Evolutionary conservation across 2,329 filamentous ascomycete genomes (phyloP).

Genomic region (Elsinoe australis): DNA sequence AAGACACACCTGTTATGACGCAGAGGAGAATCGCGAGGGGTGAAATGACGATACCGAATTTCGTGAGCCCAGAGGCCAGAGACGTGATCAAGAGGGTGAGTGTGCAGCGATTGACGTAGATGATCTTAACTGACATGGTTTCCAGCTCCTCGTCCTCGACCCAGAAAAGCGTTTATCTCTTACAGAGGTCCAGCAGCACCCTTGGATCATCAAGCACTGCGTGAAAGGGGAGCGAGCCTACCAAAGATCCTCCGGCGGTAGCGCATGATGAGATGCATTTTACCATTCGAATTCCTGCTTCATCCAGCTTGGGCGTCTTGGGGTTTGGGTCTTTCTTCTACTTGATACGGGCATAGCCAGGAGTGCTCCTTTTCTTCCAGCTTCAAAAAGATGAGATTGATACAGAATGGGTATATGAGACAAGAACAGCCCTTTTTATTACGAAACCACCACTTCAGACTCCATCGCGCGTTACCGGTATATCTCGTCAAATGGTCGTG

Average conservation of each 20-base stretch:
- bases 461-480: conserved; percentile 53
- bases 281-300: no score
- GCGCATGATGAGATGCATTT: conserved; percentile 23
- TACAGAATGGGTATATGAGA: conserved; percentile 17
- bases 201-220: conserved; percentile 23
- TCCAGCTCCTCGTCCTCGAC: conserved; percentile 21
- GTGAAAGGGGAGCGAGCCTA: conserved; percentile 40
- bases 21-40: conserved; percentile 22
- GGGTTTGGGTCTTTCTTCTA: neutral
- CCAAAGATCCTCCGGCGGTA: conserved; percentile 36
- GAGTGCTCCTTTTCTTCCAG: neutral
- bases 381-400: conserved; percentile 13
- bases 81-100: conserved; percentile 24
- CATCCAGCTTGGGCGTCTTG: neutral
- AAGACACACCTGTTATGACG: conserved; percentile 22
- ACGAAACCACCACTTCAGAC: neutral
- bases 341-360: conserved; percentile 13
- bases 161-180: conserved; percentile 22
- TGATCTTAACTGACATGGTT: conserved; percentile 3
- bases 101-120: neutral
- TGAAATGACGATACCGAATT: conserved; percentile 22
- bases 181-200: conserved; percentile 21
- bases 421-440: conserved; percentile 1
- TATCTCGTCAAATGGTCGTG: conserved; percentile 91
- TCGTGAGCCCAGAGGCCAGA: conserved; percentile 22